Conservation (phyloP, 2,329 filamentous ascomycete species). For the Colletotrichum higginsianum region DNA sequence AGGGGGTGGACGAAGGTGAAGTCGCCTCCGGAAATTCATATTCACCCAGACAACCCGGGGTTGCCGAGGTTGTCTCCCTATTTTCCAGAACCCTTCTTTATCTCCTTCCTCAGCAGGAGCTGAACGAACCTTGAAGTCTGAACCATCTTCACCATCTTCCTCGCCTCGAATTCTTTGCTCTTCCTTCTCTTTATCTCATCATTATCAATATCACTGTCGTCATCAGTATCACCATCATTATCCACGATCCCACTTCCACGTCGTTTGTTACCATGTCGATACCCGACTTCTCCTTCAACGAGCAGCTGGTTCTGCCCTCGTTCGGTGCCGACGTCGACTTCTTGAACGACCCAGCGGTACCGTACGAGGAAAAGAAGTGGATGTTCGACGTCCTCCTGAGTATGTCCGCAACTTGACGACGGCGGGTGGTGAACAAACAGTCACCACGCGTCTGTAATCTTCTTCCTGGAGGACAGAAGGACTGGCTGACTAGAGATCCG, state of each 20-base stretch:
- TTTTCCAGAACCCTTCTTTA: background rate
- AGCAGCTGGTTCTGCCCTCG: background rate
- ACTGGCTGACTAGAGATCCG: background rate
- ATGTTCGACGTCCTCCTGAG: conserved; percentile 21
- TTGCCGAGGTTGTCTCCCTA: too few relatives aligned
- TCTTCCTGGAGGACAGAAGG: background rate
- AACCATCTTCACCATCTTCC: background rate
- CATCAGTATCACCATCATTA: background rate
- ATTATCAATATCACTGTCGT: background rate
- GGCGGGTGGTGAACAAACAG: too few relatives aligned
- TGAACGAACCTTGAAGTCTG: background rate
- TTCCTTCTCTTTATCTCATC: too few relatives aligned
- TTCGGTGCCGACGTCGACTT: conserved; percentile 3
- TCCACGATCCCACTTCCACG: background rate
- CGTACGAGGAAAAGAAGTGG: background rate
- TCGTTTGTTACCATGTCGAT: background rate
- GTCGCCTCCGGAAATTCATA: background rate
- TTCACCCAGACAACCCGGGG: background rate
- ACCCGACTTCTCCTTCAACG: background rate
- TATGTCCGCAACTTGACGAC: background rate
- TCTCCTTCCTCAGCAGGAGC: background rate
- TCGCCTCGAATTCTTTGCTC: background rate
- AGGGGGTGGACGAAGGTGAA: background rate
- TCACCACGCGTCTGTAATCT: too few relatives aligned
- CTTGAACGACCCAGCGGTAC: background rate